A percentile compares a stretch with the other conserved stretches of the same genome.
Evolutionary conservation across 1,284 basidiomycete genomes (phyloP).

Genomic region (Heliocybe sulcata): DNA sequence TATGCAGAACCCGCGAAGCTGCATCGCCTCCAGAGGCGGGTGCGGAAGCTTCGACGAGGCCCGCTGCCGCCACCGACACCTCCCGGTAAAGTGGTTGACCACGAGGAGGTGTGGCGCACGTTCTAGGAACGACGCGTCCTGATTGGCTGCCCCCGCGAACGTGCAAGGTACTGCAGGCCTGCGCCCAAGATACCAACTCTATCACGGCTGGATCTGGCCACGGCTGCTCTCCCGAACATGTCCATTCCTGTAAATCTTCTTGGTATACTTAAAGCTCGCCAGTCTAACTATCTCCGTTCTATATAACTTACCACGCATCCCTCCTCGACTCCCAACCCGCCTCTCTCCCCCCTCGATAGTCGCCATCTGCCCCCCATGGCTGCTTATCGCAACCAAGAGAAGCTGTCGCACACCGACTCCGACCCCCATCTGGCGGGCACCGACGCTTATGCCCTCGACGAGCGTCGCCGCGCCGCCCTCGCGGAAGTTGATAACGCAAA

Average conservation of each 20-base stretch:
- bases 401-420: not conserved
- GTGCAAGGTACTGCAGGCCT: not conserved
- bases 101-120: not conserved
- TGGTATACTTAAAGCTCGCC: not conserved
- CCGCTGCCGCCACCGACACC: not conserved
- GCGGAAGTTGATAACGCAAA: constrained; percentile 50
- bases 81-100: not conserved
- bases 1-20: too few relatives aligned
- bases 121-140: not conserved
- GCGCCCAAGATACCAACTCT: not conserved
- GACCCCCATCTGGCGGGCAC: not conserved
- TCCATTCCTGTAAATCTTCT: not conserved
- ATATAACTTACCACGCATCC: not conserved
- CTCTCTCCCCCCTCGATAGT: not conserved
- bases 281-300: not conserved
- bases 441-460: constrained; percentile 14
- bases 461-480: constrained; percentile 34
- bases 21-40: not conserved
- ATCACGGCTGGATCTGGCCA: not conserved
- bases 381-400: not conserved
- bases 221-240: not conserved
- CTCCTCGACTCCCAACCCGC: not conserved
- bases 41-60: not conserved
- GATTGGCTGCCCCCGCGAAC: not conserved
- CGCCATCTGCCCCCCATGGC: not conserved